phyloP scores from a whole-genome alignment of 139 green algal genomes.

The Deuterostichococcus epilithicus region DNA sequence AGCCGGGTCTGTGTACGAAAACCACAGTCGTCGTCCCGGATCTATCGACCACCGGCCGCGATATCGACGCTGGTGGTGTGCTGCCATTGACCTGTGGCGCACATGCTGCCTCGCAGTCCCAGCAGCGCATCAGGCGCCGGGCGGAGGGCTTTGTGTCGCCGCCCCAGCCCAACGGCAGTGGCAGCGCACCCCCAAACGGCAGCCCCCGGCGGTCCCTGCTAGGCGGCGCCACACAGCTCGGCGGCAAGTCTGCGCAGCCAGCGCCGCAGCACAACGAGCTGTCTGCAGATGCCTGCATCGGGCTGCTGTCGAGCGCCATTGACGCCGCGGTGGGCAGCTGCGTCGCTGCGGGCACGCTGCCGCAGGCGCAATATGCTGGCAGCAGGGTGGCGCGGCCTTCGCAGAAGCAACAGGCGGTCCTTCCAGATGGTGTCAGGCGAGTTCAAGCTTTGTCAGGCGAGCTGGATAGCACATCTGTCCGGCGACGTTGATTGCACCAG shows the following conservation, averaged over 20 bases:
- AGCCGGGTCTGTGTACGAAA: too few relatives aligned
- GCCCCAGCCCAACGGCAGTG: background rate
- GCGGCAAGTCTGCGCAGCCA: background rate
- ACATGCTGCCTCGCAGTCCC: background rate
- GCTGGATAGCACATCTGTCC: too few relatives aligned
- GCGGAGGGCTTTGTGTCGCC: background rate
- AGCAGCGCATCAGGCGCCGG: background rate
- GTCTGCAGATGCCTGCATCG: background rate
- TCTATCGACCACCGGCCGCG: too few relatives aligned
- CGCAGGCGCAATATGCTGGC: conserved; percentile 7
- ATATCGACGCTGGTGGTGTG: too few relatives aligned
- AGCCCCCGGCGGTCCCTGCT: too few relatives aligned
- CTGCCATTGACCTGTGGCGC: too few relatives aligned
- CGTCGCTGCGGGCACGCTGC: conserved; percentile 7
- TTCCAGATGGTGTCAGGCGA: conserved; percentile 7
- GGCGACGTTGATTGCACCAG: too few relatives aligned
- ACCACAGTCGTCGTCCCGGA: too few relatives aligned
- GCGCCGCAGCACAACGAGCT: conserved; percentile 12
- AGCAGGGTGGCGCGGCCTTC: conserved; percentile 14
- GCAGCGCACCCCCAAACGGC: conserved; percentile 11
- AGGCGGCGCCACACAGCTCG: too few relatives aligned
- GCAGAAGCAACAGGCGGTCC: conserved; percentile 13
- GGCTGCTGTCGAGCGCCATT: background rate
- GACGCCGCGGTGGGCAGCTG: conserved; percentile 8
- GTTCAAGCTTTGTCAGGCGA: background rate